phyloP scores from a whole-genome alignment of 169 alveolate genomes.

The Plasmodium ovale region DNA sequence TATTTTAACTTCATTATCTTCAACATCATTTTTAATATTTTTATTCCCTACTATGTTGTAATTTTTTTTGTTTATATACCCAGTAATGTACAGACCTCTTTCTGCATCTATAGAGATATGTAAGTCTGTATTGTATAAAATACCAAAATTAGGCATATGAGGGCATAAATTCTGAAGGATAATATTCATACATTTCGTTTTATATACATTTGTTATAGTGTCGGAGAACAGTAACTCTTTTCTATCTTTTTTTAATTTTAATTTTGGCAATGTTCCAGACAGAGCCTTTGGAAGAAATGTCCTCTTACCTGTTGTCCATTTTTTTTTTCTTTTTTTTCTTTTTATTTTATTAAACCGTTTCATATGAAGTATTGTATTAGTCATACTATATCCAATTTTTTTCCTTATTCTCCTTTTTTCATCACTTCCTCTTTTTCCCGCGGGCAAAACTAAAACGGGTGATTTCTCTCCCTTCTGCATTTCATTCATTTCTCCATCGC shows the following conservation, averaged over 20 bases:
- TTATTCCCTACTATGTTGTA: conserved; percentile 38
- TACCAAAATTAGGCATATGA: conserved; percentile 88
- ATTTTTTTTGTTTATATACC: conserved; percentile 79
- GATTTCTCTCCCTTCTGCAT: neutral
- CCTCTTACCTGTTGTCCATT: conserved; percentile 7
- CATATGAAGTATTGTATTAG: conserved; percentile 20
- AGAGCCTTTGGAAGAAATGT: conserved; percentile 46
- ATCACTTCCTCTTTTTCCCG: neutral
- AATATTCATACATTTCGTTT: conserved; percentile 79
- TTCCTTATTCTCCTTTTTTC: conserved; percentile 30
- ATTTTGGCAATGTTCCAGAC: conserved; percentile 68
- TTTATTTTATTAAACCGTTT: conserved; percentile 17
- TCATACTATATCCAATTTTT: conserved; percentile 34
- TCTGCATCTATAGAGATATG: conserved; percentile 87
- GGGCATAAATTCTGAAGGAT: conserved; percentile 82
- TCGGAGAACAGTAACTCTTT: conserved; percentile 45
- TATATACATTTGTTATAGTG: conserved; percentile 63
- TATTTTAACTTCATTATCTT: conserved; percentile 74
- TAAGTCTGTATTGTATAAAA: conserved; percentile 82
- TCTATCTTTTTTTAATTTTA: conserved; percentile 42
- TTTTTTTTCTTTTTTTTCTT: conserved; percentile 21
- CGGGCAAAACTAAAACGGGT: no score
- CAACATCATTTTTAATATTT: conserved; percentile 56
- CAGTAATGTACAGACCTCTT: conserved; percentile 82
- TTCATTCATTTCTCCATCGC: neutral